Conservation (phyloP, 306 rosid genomes). For the Trifolium pratense region DNA sequence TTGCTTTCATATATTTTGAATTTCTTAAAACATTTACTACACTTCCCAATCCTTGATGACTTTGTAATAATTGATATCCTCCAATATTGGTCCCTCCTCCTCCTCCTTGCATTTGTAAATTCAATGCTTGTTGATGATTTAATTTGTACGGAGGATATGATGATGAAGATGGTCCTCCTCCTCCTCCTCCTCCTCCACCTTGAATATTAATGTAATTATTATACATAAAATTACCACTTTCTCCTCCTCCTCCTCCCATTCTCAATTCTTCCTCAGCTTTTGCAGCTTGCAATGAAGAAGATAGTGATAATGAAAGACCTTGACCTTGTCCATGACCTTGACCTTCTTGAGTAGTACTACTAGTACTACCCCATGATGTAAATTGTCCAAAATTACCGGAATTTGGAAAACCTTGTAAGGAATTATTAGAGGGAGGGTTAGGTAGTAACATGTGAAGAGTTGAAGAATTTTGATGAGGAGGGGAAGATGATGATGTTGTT, state of each 20-base stretch:
- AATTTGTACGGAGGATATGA: slow-evolving; percentile 48
- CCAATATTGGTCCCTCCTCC: slow-evolving; percentile 35
- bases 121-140: slow-evolving; percentile 49
- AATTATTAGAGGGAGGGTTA: slow-evolving; percentile 54
- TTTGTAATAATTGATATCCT: slow-evolving; percentile 30
- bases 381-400: slow-evolving; percentile 72
- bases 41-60: slow-evolving; percentile 58
- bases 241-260: slow-evolving; percentile 46
- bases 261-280: slow-evolving; percentile 76
- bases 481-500: slow-evolving; percentile 72
- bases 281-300: slow-evolving; percentile 72
- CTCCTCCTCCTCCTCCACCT: slow-evolving; percentile 31
- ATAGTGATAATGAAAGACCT: slow-evolving; percentile 70
- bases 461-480: slow-evolving; percentile 36
- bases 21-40: slow-evolving; percentile 66
- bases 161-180: slow-evolving; percentile 42
- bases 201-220: slow-evolving; percentile 47
- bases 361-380: slow-evolving; percentile 52
- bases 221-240: slow-evolving; percentile 4
- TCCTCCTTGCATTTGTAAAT: slow-evolving; percentile 46
- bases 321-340: slow-evolving; percentile 26
- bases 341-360: slow-evolving; percentile 41
- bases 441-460: slow-evolving; percentile 85
- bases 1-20: slow-evolving; percentile 76
- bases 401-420: slow-evolving; percentile 47